A percentile compares a stretch with the other conserved stretches of the same genome.
Conservation (phyloP, 2,329 filamentous ascomycete species). For the Malbranchea cinnamomea region DNA sequence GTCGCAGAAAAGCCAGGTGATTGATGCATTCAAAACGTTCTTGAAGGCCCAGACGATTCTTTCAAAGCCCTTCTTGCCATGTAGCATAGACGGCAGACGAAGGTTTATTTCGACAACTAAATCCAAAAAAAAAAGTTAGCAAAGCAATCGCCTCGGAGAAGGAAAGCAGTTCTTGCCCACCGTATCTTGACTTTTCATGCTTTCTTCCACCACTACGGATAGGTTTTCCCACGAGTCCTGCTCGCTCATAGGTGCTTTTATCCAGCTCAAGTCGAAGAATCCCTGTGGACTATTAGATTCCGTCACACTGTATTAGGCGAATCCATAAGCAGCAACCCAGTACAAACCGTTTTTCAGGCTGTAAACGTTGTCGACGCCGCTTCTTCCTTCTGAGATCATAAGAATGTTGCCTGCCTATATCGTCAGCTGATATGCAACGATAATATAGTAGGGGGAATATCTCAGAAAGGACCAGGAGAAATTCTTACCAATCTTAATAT, state of each 20-base stretch:
- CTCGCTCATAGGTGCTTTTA: slow-evolving; percentile 66
- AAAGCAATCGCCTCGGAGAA: neutral
- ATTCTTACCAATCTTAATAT: slow-evolving; percentile 59
- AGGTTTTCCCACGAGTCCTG: slow-evolving; percentile 62
- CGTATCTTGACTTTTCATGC: slow-evolving; percentile 56
- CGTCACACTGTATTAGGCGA: neutral
- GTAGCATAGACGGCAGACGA: slow-evolving; percentile 57
- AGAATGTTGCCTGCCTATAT: slow-evolving; percentile 49
- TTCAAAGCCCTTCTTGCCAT: slow-evolving; percentile 71
- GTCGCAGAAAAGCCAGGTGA: slow-evolving; percentile 69
- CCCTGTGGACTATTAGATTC: slow-evolving; percentile 32
- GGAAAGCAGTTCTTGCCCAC: slow-evolving; percentile 33
- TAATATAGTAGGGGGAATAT: no score
- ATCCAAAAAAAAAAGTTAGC: neutral
- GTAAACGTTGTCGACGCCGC: slow-evolving; percentile 57
- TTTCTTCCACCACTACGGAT: slow-evolving; percentile 43
- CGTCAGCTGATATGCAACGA: slow-evolving; percentile 3
- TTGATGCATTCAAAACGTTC: slow-evolving; percentile 53
- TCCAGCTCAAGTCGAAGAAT: slow-evolving; percentile 62
- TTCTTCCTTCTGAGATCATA: slow-evolving; percentile 68
- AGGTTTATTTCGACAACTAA: slow-evolving; percentile 66
- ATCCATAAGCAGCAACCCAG: neutral
- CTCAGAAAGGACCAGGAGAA: neutral
- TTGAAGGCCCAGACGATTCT: slow-evolving; percentile 63
- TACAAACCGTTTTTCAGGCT: slow-evolving; percentile 50